phyloP scores from a whole-genome alignment of 805 yeast genomes.

The Candida endomychidarum region DNA sequence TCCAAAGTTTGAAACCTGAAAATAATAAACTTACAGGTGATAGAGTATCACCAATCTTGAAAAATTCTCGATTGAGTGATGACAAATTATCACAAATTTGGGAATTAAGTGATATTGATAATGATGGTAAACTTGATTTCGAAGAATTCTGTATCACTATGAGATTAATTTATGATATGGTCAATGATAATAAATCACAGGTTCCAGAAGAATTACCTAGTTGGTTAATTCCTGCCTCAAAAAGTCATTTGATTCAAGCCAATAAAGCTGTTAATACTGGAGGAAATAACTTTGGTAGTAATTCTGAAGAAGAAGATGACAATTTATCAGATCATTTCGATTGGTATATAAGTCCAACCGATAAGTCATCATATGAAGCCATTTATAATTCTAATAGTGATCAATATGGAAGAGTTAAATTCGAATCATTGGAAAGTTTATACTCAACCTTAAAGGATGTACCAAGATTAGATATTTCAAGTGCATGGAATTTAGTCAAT shows the following conservation, averaged over 20 bases:
- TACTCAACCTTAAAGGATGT: slow-evolving; percentile 69
- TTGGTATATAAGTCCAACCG: slow-evolving; percentile 95
- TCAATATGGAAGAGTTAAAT: slow-evolving; percentile 74
- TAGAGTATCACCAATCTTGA: slow-evolving; percentile 79
- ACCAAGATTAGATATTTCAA: slow-evolving; percentile 79
- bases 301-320: slow-evolving; percentile 61
- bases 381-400: slow-evolving; percentile 76
- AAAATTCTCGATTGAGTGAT: slow-evolving; percentile 81
- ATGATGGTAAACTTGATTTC: slow-evolving; percentile 88
- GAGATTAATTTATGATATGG: slow-evolving; percentile 90
- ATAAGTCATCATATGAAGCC: slow-evolving; percentile 72
- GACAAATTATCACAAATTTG: slow-evolving; percentile 80
- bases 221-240: slow-evolving; percentile 91
- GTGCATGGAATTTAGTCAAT: slow-evolving; percentile 94
- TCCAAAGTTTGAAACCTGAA: slow-evolving; percentile 82
- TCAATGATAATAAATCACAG: slow-evolving; percentile 58
- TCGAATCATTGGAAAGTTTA: slow-evolving; percentile 66
- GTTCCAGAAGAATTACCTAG: slow-evolving; percentile 78
- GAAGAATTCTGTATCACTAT: slow-evolving; percentile 98
- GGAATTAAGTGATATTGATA: slow-evolving; percentile 91
- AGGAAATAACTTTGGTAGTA: slow-evolving; percentile 16
- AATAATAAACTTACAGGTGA: slow-evolving; percentile 81
- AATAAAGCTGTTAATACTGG: slow-evolving; percentile 58
- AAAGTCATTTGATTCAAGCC: slow-evolving; percentile 82
- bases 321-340: slow-evolving; percentile 70